phyloP scores from a whole-genome alignment of 176 grass and related monocot species.

The Elymus sibiricus region DNA sequence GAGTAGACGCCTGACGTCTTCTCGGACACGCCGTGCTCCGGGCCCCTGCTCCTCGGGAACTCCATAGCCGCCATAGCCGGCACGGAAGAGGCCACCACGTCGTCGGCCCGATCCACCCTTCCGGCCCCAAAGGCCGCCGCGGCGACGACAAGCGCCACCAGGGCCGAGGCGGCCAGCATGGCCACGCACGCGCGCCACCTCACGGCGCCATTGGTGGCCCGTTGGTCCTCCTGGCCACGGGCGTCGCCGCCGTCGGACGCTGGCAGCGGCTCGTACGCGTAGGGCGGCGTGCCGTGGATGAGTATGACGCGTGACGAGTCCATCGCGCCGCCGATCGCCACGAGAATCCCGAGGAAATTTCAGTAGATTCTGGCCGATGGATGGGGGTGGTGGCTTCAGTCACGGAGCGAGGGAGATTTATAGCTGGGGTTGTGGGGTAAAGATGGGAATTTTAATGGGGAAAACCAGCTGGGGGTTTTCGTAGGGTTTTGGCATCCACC shows the following conservation, averaged over 20 bases:
- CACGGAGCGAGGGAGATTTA: background rate
- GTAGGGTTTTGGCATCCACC: no score
- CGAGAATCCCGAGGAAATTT: background rate
- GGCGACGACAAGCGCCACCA: background rate
- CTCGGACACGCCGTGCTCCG: slow-evolving; percentile 50
- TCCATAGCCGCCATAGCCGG: background rate
- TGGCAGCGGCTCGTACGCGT: background rate
- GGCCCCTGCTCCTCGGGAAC: no score
- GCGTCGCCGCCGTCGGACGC: background rate
- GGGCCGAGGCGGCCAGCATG: background rate
- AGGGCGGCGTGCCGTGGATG: background rate
- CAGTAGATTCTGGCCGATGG: background rate
- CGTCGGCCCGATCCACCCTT: background rate
- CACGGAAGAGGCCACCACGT: background rate
- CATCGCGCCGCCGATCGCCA: background rate
- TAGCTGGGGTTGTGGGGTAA: background rate
- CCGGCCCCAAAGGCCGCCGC: background rate
- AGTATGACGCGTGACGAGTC: background rate
- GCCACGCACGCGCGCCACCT: background rate
- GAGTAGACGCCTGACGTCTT: slow-evolving; percentile 30
- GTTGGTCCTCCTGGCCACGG: background rate
- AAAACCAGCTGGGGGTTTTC: no score
- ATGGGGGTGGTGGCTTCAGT: background rate
- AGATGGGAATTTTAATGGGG: no score
- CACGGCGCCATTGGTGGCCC: background rate